phyloP scores from a whole-genome alignment of 768 basidiomycete species.

The Amanita inopinata region DNA sequence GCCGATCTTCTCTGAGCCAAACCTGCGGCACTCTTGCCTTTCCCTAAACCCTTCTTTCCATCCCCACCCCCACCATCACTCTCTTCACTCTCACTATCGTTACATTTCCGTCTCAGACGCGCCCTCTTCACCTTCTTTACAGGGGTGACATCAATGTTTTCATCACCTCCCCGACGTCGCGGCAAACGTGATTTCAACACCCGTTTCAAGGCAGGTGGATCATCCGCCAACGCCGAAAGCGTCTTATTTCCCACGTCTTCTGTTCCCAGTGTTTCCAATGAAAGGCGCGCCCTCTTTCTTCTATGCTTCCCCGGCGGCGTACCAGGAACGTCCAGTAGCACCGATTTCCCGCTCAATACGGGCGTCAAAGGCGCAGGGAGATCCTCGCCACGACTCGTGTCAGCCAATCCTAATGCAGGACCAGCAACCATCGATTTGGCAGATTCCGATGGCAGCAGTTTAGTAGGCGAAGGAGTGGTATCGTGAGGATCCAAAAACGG shows the following conservation, averaged over 20 bases:
- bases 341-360: too few relatives aligned
- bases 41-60: too few relatives aligned
- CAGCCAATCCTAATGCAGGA: too few relatives aligned
- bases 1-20: conserved; percentile 6
- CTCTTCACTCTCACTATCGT: not conserved
- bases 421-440: not conserved
- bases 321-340: too few relatives aligned
- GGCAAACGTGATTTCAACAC: not conserved
- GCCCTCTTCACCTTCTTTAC: not conserved
- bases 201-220: not conserved
- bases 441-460: too few relatives aligned
- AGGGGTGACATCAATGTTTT: not conserved
- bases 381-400: too few relatives aligned
- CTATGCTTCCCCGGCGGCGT: not conserved
- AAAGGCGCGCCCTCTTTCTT: not conserved
- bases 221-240: not conserved
- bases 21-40: too few relatives aligned
- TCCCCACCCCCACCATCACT: not conserved
- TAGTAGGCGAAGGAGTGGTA: conserved; percentile 1
- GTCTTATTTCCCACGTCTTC: conserved; percentile 1
- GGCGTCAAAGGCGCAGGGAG: too few relatives aligned
- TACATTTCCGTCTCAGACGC: not conserved
- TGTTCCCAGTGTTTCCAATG: not conserved
- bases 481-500: conserved; percentile 1
- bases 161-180: not conserved